These are phyloP conservation scores for Ciborinia camelliae DNA, from an alignment of 2,329 filamentous ascomycete genomes.

Conservation along the genomic window DNA sequence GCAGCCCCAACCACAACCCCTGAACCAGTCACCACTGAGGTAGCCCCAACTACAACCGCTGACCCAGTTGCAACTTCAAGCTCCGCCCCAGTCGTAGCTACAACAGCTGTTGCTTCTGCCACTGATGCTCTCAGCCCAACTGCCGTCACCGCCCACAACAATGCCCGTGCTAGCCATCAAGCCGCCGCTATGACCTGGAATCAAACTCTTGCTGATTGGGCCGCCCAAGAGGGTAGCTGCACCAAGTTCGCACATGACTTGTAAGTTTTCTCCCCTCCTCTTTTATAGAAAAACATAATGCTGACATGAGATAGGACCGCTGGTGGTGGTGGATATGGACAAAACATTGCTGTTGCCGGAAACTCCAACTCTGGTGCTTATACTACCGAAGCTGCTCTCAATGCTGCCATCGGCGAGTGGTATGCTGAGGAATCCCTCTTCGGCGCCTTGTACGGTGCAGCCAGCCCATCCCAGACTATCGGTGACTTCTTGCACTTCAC, in stretches of 20 bases:
- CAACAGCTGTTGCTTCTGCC: constrained; percentile 19
- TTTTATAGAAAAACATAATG: neutral
- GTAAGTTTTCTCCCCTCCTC: constrained; percentile 50
- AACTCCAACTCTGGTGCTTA: constrained; percentile 46
- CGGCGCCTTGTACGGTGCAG: constrained; percentile 54
- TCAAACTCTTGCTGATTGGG: constrained; percentile 58
- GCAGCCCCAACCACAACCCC: neutral
- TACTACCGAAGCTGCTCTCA: constrained; percentile 53
- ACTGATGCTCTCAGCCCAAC: constrained; percentile 22
- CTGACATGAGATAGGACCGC: constrained; percentile 47
- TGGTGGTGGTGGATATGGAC: constrained; percentile 69
- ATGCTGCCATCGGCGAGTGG: constrained; percentile 73
- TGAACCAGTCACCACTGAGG: neutral
- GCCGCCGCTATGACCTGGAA: constrained; percentile 64
- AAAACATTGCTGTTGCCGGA: constrained; percentile 71
- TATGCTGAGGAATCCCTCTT: constrained; percentile 73
- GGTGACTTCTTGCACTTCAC: constrained; percentile 56
- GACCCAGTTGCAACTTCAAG: neutral
- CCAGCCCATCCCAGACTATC: constrained; percentile 49
- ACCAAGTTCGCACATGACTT: constrained; percentile 76
- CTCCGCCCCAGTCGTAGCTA: neutral
- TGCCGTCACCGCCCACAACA: constrained; percentile 60
- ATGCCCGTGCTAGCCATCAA: constrained; percentile 80
- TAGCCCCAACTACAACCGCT: constrained; percentile 8
- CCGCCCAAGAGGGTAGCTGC: constrained; percentile 57